Evolutionary conservation across 352 stramenopile species (phyloP), one percentile per base, ranked within the genome.

Genomic region (Phytophthora pluvialis): DNA sequence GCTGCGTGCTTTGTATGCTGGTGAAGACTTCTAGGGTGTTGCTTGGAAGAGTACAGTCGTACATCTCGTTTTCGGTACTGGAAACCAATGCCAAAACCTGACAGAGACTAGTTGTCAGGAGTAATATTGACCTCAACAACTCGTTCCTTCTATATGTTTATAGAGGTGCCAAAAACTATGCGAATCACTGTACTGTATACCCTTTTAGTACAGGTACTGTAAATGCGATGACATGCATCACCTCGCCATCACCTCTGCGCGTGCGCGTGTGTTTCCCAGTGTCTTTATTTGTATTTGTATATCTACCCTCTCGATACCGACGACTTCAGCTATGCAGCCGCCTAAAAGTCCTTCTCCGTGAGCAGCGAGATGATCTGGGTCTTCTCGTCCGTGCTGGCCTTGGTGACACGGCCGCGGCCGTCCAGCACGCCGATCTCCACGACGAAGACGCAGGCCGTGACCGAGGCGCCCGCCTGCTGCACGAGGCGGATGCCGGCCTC

Each of bases 381-480:
- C 44, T 68, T 62, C 48, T 76, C 52, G 28, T 59, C 50, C 8
- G 75, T 69, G 40, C 75, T 75, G 35, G 70, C 73, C 47, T 77
- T 78, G 28, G 75, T 64, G 42, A 74, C 80, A 28, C 81, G 81
- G 31, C 57, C 72, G 43, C 81, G 83, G 47, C 86, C 83, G 31
- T 83, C 64, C 13, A 94, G 72, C 39, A 75, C 77, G 12, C 55
- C 56, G 53, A 99, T 90, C 85, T 99, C 96, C 26, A 99, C 94
- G n/a, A 99, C 91, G 69, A 97, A 98, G 4, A 97, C 80, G 72
- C 88, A 97, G 67, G 97, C 93, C 3, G 93, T 87, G 25, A 99
- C 89, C 29, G 72, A 84, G 28, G 88, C 93, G 26, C 87, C 90
- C n/a, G 83, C 80, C 60, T 90, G 81, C 68, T 97, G 89, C 55